Evolutionary conservation across 2,329 filamentous ascomycete species (phyloP).

Genomic region (Penicillium crustosum): DNA sequence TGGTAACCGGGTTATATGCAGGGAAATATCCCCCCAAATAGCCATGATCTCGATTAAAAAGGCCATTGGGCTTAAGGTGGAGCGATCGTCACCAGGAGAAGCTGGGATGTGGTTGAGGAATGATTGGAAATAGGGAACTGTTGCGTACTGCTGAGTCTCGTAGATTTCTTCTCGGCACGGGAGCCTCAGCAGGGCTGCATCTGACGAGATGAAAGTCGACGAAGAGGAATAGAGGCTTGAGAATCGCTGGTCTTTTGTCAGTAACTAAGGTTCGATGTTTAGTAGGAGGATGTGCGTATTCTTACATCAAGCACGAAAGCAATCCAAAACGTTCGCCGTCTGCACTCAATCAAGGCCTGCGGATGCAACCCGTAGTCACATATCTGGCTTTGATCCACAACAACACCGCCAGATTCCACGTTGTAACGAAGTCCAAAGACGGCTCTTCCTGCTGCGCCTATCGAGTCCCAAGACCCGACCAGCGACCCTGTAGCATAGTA

Average conservation of each 20-base stretch:
- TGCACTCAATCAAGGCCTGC: constrained; percentile 62
- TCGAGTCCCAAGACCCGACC: constrained; percentile 63
- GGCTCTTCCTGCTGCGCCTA: constrained; percentile 61
- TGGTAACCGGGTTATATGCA: constrained; percentile 57
- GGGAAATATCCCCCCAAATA: constrained; percentile 65
- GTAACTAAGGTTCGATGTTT: constrained; percentile 13
- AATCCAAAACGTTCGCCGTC: constrained; percentile 70
- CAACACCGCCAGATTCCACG: constrained; percentile 56
- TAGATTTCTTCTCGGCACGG: constrained; percentile 63
- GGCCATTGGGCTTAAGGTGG: constrained; percentile 54
- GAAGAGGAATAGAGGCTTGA: constrained; percentile 59
- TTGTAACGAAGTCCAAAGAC: constrained; percentile 63
- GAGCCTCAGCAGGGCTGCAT: constrained; percentile 66
- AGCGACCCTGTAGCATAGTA: constrained; percentile 62
- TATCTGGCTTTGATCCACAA: constrained; percentile 45
- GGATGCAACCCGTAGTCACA: constrained; percentile 61
- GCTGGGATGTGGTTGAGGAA: constrained; percentile 45
- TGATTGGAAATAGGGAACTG: constrained; percentile 62
- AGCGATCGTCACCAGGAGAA: constrained; percentile 39
- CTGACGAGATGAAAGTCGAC: constrained; percentile 58
- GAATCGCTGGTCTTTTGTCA: constrained; percentile 50
- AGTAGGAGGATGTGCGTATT: constrained; percentile 20
- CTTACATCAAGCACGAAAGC: constrained; percentile 67
- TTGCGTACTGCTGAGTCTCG: constrained; percentile 58
- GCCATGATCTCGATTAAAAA: constrained; percentile 63